Percentiles rank a stretch among this genome's conserved stretches.
Evolutionary conservation across 257 asterid species (phyloP).

Genomic region (Nyctanthes arbortristis): DNA sequence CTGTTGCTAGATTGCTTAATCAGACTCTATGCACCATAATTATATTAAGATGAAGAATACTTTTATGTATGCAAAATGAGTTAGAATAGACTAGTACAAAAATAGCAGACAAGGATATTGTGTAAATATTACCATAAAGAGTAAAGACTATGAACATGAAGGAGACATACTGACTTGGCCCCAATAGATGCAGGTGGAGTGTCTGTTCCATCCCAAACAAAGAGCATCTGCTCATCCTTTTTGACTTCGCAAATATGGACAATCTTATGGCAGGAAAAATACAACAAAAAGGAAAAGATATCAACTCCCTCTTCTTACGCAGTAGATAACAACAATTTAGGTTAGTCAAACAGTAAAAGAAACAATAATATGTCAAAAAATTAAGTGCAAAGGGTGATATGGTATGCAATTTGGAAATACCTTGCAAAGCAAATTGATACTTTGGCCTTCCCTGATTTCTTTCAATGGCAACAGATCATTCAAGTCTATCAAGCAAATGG

Average conservation of each 20-base stretch:
- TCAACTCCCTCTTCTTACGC: slow-evolving; percentile 13
- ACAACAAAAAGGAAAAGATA: background rate
- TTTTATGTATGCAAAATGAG: background rate
- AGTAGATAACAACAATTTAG: background rate
- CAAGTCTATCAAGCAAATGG: slow-evolving; percentile 44
- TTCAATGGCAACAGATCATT: slow-evolving; percentile 39
- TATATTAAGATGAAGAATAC: background rate
- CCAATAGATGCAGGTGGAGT: slow-evolving; percentile 57
- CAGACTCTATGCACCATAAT: background rate
- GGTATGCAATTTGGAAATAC: slow-evolving; percentile 33
- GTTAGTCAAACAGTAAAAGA: slow-evolving; percentile 12
- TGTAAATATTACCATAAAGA: background rate
- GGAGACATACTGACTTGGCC: slow-evolving; percentile 46
- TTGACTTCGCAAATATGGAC: slow-evolving; percentile 52
- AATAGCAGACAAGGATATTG: background rate
- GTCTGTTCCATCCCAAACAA: slow-evolving; percentile 93
- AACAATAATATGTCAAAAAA: background rate
- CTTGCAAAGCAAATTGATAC: slow-evolving; percentile 69
- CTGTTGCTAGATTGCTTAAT: background rate
- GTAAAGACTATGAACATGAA: background rate
- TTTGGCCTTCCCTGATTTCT: slow-evolving; percentile 56
- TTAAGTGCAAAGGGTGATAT: background rate
- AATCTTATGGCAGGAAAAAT: slow-evolving; percentile 45
- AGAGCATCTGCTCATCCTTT: slow-evolving; percentile 63
- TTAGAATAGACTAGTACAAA: background rate